A percentile compares a stretch with the other conserved stretches of the same genome.
Evolutionary conservation across 768 basidiomycete genomes (phyloP).

Genomic region (Mycena chlorophos): DNA sequence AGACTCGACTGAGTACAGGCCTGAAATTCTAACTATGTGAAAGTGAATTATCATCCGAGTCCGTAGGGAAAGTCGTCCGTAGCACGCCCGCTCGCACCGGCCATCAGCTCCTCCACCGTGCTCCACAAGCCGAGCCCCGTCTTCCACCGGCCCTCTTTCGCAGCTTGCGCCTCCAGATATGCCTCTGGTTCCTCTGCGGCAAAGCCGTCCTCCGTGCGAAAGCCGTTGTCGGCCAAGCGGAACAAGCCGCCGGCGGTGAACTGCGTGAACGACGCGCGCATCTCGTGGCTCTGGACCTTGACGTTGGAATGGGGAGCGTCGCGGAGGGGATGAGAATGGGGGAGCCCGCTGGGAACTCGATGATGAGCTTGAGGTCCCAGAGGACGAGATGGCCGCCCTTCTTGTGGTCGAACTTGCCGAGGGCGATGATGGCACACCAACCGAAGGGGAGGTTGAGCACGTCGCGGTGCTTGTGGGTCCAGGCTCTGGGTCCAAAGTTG

Average conservation of each 20-base stretch:
- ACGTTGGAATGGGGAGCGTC: slow-evolving; percentile 28
- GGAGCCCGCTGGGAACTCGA: slow-evolving; percentile 27
- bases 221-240: background rate
- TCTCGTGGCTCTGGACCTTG: slow-evolving; percentile 10
- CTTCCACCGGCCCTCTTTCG: background rate
- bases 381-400: slow-evolving; percentile 34
- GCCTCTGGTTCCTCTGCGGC: background rate
- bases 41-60: background rate
- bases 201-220: background rate
- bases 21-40: background rate
- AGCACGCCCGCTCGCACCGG: background rate
- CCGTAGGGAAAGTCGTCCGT: background rate
- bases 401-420: slow-evolving; percentile 30
- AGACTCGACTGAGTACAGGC: no score
- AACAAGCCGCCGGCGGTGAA: slow-evolving; percentile 26
- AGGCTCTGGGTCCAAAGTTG: slow-evolving; percentile 27
- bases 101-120: background rate
- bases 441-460: slow-evolving; percentile 31
- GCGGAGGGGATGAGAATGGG: slow-evolving; percentile 33
- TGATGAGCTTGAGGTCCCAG: slow-evolving; percentile 27
- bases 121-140: background rate
- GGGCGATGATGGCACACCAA: slow-evolving; percentile 31
- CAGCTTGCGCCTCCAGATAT: background rate
- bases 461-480: slow-evolving; percentile 29
- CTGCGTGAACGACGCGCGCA: slow-evolving; percentile 26